A percentile compares a stretch with the other conserved stretches of the same genome.
phyloP scores from a whole-genome alignment of 305 asterid genomes.

The Euphrasia arctica region DNA sequence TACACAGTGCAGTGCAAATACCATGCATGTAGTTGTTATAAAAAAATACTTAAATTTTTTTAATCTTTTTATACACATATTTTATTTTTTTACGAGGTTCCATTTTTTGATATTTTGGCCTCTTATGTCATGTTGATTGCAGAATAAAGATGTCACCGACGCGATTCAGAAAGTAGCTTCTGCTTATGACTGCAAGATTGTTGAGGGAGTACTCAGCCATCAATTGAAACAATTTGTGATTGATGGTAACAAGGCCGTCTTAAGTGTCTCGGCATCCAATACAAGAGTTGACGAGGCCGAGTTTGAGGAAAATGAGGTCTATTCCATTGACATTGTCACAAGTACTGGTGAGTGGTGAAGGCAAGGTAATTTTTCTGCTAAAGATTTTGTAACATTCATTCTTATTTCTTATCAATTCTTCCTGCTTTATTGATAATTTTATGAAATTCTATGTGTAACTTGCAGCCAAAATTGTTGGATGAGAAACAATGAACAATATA shows the following conservation, averaged over 20 bases:
- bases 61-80: not conserved
- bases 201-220: slow-evolving; percentile 94
- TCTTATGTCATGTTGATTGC: slow-evolving; percentile 19
- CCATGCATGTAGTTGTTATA: slow-evolving; percentile 2
- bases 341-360: slow-evolving; percentile 66
- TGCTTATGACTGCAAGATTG: slow-evolving; percentile 94
- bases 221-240: slow-evolving; percentile 97
- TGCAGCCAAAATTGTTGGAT: slow-evolving; percentile 76
- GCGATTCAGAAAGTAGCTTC: slow-evolving; percentile 97
- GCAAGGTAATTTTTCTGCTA: slow-evolving; percentile 50
- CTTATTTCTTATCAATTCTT: not conserved
- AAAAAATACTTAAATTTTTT: not conserved
- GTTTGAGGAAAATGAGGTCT: slow-evolving; percentile 96
- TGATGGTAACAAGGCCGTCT: slow-evolving; percentile 90
- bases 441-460: slow-evolving; percentile 2
- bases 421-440: not conserved
- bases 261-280: slow-evolving; percentile 70
- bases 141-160: slow-evolving; percentile 86
- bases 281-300: slow-evolving; percentile 95
- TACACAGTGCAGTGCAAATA: not conserved
- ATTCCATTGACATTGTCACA: slow-evolving; percentile 76
- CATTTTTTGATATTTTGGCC: not conserved
- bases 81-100: not conserved
- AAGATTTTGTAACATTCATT: not conserved
- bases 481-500: slow-evolving; percentile 77